These are phyloP conservation scores for Nannochloropsis gaditana DNA, from an alignment of 108 stramenopile species.

Conservation along the genomic window DNA sequence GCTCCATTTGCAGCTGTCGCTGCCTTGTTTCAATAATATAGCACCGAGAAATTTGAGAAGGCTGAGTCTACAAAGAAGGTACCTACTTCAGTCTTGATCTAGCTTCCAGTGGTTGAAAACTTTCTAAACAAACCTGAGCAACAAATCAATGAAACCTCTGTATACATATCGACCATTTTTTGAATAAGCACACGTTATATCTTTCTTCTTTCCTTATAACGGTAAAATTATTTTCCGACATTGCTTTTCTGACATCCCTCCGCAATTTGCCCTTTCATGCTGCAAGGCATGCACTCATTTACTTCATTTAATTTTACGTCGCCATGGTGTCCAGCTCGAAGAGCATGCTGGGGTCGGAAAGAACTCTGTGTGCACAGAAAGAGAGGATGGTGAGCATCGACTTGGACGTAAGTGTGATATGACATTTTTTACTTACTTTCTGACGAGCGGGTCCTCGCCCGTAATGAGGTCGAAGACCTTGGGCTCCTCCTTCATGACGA, in stretches of 20 bases:
- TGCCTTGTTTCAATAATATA: too few relatives aligned
- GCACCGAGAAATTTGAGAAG: too few relatives aligned
- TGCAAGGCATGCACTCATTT: neutral
- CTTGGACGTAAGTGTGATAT: neutral
- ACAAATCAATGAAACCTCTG: neutral
- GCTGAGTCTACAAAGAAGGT: too few relatives aligned
- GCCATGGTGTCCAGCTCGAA: neutral
- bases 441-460: neutral
- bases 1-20: too few relatives aligned
- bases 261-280: neutral
- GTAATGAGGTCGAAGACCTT: neutral
- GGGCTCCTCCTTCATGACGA: neutral
- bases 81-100: too few relatives aligned
- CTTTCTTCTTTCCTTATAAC: neutral
- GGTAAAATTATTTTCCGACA: neutral
- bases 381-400: neutral
- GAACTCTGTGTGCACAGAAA: neutral
- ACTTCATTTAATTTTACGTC: neutral
- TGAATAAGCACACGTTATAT: neutral
- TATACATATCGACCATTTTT: too few relatives aligned
- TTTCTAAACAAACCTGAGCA: neutral
- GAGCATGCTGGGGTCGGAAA: neutral
- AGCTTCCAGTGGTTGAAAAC: too few relatives aligned
- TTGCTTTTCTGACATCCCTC: neutral
- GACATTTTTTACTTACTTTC: neutral